Conservation (phyloP, 2,329 filamentous ascomycete genomes). For the Lecanicillium sp. region DNA sequence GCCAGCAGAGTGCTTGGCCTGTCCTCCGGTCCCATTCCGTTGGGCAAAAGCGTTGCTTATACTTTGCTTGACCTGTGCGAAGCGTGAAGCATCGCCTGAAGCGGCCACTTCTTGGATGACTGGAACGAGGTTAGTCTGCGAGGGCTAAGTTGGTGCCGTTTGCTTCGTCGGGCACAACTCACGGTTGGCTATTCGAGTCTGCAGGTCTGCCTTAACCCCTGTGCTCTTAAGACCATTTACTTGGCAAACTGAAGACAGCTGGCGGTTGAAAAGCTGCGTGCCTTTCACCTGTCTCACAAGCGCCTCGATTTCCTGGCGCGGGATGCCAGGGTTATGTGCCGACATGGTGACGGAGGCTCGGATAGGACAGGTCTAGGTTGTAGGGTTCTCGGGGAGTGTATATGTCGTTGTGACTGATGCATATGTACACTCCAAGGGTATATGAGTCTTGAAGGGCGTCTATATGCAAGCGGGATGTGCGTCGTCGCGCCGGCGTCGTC, state of each 20-base stretch:
- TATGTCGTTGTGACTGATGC: no score
- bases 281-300: constrained; percentile 37
- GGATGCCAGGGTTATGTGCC: constrained; percentile 18
- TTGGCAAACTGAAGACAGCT: constrained; percentile 70
- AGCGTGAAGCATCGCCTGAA: constrained; percentile 28
- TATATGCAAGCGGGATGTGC: no score
- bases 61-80: constrained; percentile 35
- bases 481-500: no score
- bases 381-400: no score
- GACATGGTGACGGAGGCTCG: constrained; percentile 13
- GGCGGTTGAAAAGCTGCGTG: constrained; percentile 42
- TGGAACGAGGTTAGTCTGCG: constrained; percentile 13
- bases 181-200: constrained; percentile 72
- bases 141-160: background rate
- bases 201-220: constrained; percentile 78
- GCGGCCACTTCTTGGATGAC: constrained; percentile 33
- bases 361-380: no score
- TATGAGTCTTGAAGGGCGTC: no score
- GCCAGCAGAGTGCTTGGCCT: constrained; percentile 9
- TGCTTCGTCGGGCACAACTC: constrained; percentile 30
- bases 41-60: constrained; percentile 25
- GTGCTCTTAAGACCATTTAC: constrained; percentile 67
- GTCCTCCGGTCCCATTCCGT: constrained; percentile 18
- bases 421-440: no score
- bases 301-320: constrained; percentile 33